phyloP scores from a whole-genome alignment of 164 flowering plant genomes.

The Chimonanthus salicifolius region DNA sequence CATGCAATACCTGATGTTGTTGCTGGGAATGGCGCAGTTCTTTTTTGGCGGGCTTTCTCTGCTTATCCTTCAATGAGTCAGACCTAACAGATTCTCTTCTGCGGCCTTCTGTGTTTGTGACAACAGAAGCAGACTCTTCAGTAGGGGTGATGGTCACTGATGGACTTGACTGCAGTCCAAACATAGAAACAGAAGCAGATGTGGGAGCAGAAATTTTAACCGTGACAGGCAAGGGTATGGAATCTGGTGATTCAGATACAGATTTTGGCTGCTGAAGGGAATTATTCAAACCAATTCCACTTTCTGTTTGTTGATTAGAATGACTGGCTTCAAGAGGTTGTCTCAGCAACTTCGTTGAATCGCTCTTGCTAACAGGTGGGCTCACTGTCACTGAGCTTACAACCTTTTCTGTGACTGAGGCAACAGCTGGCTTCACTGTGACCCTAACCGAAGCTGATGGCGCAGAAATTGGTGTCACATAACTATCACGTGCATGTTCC shows the following conservation, averaged over 20 bases:
- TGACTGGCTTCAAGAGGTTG: constrained; percentile 22
- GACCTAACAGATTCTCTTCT: constrained; percentile 36
- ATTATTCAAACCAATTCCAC: constrained; percentile 18
- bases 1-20: constrained; percentile 10
- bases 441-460: constrained; percentile 28
- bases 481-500: constrained; percentile 33
- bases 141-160: constrained; percentile 14
- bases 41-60: constrained; percentile 4
- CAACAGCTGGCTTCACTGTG: constrained; percentile 41
- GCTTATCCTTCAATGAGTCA: constrained; percentile 48
- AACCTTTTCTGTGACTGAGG: constrained; percentile 33
- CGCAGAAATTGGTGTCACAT: constrained; percentile 19
- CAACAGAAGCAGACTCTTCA: constrained; percentile 29
- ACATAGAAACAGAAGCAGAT: constrained; percentile 14
- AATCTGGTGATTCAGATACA: constrained; percentile 16
- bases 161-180: constrained; percentile 4
- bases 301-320: constrained; percentile 22
- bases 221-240: constrained; percentile 21
- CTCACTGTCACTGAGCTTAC: constrained; percentile 21
- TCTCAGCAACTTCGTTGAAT: constrained; percentile 23
- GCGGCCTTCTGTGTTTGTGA: constrained; percentile 23
- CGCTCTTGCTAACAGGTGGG: constrained; percentile 38
- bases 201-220: constrained; percentile 21
- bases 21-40: constrained; percentile 8
- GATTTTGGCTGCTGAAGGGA: constrained; percentile 27